A percentile compares a stretch with the other conserved stretches of the same genome.
These are phyloP conservation scores for Xylaria sp. DNA, from an alignment of 2,329 filamentous ascomycete species.

Conservation along the genomic window DNA sequence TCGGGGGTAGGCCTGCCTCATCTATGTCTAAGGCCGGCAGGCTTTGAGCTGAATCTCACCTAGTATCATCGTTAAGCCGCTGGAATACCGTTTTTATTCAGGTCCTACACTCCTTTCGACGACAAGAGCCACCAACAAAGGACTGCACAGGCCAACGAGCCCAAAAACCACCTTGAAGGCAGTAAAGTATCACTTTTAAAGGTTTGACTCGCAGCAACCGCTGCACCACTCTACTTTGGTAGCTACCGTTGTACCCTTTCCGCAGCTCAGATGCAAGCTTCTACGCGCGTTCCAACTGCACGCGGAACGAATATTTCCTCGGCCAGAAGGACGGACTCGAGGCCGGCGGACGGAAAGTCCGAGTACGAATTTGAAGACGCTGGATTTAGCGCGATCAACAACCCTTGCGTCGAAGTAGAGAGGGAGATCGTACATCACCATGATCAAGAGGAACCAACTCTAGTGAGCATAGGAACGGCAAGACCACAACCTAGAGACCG, in stretches of 20 bases:
- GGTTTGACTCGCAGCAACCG: constrained; percentile 24
- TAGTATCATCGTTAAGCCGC: too few relatives aligned
- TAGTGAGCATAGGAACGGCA: constrained; percentile 28
- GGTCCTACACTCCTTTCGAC: constrained; percentile 11
- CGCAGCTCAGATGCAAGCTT: not conserved
- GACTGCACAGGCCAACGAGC: not conserved
- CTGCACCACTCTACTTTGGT: constrained; percentile 25
- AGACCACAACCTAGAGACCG: too few relatives aligned
- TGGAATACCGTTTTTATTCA: constrained; percentile 4
- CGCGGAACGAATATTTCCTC: not conserved
- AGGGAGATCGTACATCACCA: constrained; percentile 11
- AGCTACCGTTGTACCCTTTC: constrained; percentile 1
- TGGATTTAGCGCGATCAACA: constrained; percentile 21
- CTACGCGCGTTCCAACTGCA: not conserved
- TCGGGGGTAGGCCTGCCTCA: constrained; percentile 17
- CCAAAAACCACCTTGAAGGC: not conserved
- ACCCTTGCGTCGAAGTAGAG: constrained; percentile 18
- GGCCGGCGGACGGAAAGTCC: not conserved
- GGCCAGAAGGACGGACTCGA: not conserved
- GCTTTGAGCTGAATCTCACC: not conserved
- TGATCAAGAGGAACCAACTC: not conserved
- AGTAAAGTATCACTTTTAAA: constrained; percentile 7
- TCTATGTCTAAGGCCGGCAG: not conserved
- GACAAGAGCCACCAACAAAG: not conserved
- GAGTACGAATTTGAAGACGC: constrained; percentile 16